Conservation (phyloP, 2,329 filamentous ascomycete species). For the Botrytis tulipae region DNA sequence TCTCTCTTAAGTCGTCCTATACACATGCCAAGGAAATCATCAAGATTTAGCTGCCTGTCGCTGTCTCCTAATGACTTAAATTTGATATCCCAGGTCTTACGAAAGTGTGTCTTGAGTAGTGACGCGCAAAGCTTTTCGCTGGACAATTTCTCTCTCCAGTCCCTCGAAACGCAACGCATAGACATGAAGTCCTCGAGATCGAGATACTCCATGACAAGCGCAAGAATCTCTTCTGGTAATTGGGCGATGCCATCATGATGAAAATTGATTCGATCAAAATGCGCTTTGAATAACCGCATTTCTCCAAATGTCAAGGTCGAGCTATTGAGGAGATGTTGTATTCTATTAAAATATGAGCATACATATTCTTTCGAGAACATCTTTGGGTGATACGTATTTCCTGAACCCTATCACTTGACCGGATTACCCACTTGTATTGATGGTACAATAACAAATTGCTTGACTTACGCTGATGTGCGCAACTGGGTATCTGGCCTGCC, state of each 20-base stretch:
- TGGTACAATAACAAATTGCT: not conserved
- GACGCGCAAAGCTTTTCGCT: constrained; percentile 24
- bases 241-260: constrained; percentile 7
- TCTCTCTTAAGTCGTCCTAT: not conserved
- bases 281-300: constrained; percentile 1
- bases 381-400: not conserved
- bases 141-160: constrained; percentile 30
- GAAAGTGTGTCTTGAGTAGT: constrained; percentile 28
- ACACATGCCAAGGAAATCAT: not conserved
- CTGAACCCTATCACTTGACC: not conserved
- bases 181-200: constrained; percentile 31
- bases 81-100: constrained; percentile 7
- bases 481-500: constrained; percentile 8
- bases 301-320: constrained; percentile 9
- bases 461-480: constrained; percentile 17
- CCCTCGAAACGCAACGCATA: constrained; percentile 29
- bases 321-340: constrained; percentile 5
- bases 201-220: constrained; percentile 26
- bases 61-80: not conserved
- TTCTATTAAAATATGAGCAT: not conserved
- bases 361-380: not conserved
- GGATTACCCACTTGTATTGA: not conserved
- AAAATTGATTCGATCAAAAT: constrained; percentile 19
- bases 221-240: constrained; percentile 31
- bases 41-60: not conserved